Evolutionary conservation across 176 grass and related monocot genomes (phyloP).

Genomic region (Raddia guianensis): DNA sequence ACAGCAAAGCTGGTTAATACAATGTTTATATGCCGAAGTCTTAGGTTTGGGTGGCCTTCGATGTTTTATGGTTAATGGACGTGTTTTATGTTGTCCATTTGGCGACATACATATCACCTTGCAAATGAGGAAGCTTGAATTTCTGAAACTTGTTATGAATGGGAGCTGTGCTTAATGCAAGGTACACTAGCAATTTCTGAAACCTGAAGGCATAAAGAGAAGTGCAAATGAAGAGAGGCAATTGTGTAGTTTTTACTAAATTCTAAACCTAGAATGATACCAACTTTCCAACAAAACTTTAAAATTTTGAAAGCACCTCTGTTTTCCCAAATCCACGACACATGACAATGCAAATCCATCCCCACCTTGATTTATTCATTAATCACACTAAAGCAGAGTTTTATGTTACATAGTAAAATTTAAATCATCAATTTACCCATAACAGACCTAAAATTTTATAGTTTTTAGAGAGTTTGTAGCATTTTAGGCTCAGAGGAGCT

Average conservation of each 20-base stretch:
- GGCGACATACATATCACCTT: background rate
- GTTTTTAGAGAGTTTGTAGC: too few relatives aligned
- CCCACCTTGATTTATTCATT: too few relatives aligned
- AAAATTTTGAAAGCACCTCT: too few relatives aligned
- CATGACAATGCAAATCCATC: too few relatives aligned
- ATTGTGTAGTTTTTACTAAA: background rate
- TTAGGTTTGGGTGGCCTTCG: background rate
- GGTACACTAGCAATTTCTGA: background rate
- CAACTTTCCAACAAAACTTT: too few relatives aligned
- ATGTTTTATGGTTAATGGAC: background rate
- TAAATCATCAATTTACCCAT: too few relatives aligned
- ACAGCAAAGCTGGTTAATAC: background rate
- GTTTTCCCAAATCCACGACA: too few relatives aligned
- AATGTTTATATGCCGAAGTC: background rate
- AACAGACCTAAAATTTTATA: too few relatives aligned
- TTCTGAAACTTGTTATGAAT: background rate
- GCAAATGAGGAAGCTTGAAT: background rate
- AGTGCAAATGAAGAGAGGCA: background rate
- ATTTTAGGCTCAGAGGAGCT: too few relatives aligned
- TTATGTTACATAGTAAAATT: too few relatives aligned
- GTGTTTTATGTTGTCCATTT: conserved; percentile 1
- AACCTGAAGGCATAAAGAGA: conserved; percentile 1
- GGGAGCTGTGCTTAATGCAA: background rate
- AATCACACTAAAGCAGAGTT: too few relatives aligned
- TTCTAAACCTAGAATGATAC: too few relatives aligned